Evolutionary conservation across 768 basidiomycete genomes (phyloP).

Genomic region (Phlebiopsis gigantea): DNA sequence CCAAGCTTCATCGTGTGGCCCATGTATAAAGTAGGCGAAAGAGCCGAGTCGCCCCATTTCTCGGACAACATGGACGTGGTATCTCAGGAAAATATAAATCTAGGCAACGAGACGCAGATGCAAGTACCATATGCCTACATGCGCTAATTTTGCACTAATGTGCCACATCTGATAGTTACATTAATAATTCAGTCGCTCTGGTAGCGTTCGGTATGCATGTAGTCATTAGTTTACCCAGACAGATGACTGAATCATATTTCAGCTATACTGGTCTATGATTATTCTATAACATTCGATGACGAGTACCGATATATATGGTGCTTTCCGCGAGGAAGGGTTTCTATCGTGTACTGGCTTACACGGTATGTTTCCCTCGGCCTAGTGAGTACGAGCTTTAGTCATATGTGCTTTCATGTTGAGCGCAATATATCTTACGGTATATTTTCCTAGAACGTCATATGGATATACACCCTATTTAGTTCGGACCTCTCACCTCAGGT

Average conservation of each 20-base stretch:
- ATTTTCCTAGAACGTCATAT: background rate
- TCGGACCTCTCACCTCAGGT: background rate
- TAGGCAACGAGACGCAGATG: background rate
- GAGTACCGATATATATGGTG: slow-evolving; percentile 17
- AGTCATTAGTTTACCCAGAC: too few species aligned
- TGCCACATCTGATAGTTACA: too few species aligned
- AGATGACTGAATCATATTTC: too few species aligned
- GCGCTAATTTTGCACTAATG: too few species aligned
- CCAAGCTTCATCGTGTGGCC: too few species aligned
- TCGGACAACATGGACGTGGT: too few species aligned
- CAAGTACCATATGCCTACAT: too few species aligned
- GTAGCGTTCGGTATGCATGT: background rate
- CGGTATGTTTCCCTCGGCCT: background rate
- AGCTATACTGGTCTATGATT: background rate
- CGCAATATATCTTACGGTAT: background rate
- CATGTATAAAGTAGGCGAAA: too few species aligned
- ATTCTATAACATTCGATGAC: background rate
- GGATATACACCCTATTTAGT: background rate
- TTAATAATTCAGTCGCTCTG: background rate
- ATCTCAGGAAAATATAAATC: too few species aligned
- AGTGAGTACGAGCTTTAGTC: background rate
- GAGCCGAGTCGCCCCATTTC: too few species aligned
- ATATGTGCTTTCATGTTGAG: too few species aligned
- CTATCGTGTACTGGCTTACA: background rate
- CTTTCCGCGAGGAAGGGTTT: background rate